These are phyloP conservation scores for Tolypocladium pustulatum DNA, from an alignment of 2,329 filamentous ascomycete species.

Conservation along the genomic window DNA sequence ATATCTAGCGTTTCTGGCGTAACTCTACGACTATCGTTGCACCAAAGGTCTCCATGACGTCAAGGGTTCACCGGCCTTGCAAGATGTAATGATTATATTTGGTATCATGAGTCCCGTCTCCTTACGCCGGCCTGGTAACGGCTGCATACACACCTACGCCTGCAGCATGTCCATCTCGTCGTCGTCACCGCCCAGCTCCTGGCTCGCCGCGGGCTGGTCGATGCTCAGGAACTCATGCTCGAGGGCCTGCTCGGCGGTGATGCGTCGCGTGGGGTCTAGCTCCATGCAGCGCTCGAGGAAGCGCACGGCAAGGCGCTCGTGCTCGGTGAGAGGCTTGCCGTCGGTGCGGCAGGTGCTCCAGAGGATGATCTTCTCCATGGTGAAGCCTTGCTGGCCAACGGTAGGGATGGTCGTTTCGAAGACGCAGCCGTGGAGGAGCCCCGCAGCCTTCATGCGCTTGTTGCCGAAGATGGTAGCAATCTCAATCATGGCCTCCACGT, in stretches of 20 bases:
- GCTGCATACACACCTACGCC: conserved; percentile 10
- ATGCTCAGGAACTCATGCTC: conserved; percentile 56
- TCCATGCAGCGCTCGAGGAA: conserved; percentile 68
- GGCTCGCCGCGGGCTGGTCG: conserved; percentile 14
- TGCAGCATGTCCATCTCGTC: conserved; percentile 44
- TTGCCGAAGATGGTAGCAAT: conserved; percentile 90
- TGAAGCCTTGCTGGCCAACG: conserved; percentile 75
- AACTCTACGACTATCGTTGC: background rate
- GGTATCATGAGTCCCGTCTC: background rate
- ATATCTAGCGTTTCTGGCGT: too few relatives aligned
- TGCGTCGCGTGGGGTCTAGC: conserved; percentile 61
- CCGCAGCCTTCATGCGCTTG: conserved; percentile 72
- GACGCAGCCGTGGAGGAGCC: conserved; percentile 77
- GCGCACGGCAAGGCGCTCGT: conserved; percentile 62
- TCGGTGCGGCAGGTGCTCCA: conserved; percentile 81
- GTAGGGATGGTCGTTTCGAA: conserved; percentile 91
- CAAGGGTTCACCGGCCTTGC: background rate
- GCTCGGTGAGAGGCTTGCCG: conserved; percentile 43
- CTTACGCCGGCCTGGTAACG: background rate
- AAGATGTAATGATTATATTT: background rate
- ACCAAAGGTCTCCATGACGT: background rate
- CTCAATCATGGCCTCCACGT: conserved; percentile 95
- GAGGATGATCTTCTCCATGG: conserved; percentile 83
- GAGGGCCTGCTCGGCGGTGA: conserved; percentile 66
- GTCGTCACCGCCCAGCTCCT: conserved; percentile 27